phyloP scores from a whole-genome alignment of 208 protist genomes.

The Histomonas meleagridis region DNA sequence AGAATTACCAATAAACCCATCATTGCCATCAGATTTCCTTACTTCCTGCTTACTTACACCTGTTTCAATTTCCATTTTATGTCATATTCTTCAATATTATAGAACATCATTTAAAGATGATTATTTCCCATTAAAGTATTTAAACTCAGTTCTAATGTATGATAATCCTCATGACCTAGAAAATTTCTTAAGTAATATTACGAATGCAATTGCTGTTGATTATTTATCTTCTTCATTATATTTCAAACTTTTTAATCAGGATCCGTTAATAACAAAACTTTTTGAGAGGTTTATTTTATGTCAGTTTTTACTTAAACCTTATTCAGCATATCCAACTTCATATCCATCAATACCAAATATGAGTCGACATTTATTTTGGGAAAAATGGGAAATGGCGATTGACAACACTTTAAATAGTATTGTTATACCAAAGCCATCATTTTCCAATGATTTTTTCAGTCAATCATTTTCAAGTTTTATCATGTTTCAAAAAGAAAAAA shows the following conservation, averaged over 20 bases:
- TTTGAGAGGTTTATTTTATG: not conserved
- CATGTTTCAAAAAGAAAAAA: no score
- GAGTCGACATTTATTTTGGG: not conserved
- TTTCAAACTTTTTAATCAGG: not conserved
- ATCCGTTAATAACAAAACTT: not conserved
- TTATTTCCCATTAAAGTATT: not conserved
- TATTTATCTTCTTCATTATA: not conserved
- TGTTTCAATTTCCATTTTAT: not conserved
- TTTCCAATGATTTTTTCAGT: not conserved
- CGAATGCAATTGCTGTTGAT: not conserved
- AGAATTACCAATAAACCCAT: not conserved
- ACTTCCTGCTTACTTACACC: constrained; percentile 20
- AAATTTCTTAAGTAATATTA: not conserved
- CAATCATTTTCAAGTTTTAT: no score
- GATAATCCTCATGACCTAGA: not conserved
- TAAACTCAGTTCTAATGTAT: not conserved
- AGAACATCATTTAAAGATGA: not conserved
- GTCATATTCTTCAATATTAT: constrained; percentile 25
- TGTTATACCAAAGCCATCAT: not conserved
- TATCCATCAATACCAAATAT: not conserved
- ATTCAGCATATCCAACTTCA: not conserved
- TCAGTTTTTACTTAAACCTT: not conserved
- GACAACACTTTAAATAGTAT: not conserved
- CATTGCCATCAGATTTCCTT: not conserved
- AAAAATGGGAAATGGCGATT: not conserved